phyloP scores from a whole-genome alignment of 345 rosid genomes.

The Anacardium occidentale region DNA sequence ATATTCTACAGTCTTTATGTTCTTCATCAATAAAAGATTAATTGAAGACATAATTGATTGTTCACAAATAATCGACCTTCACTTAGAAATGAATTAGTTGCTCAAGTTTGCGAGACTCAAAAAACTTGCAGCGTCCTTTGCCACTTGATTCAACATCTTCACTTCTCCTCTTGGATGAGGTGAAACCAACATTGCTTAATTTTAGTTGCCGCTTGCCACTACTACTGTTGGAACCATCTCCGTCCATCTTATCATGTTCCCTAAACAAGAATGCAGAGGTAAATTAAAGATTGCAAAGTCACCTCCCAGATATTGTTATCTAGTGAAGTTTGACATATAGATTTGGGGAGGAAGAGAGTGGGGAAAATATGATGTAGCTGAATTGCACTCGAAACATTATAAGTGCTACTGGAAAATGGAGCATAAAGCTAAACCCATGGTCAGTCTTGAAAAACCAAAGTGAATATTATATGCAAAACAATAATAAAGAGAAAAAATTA shows the following conservation, averaged over 20 bases:
- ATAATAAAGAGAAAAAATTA: no score
- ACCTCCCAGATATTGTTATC: not conserved
- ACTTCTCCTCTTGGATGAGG: slow-evolving; percentile 55
- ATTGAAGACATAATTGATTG: not conserved
- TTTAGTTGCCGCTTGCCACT: slow-evolving; percentile 64
- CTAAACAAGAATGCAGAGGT: slow-evolving; percentile 26
- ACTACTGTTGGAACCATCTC: slow-evolving; percentile 42
- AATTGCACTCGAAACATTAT: not conserved
- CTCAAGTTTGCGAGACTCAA: slow-evolving; percentile 74
- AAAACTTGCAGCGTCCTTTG: slow-evolving; percentile 84
- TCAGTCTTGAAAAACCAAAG: no score
- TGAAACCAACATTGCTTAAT: slow-evolving; percentile 65
- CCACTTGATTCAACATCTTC: slow-evolving; percentile 83
- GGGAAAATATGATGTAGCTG: not conserved
- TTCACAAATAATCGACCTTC: slow-evolving; percentile 2
- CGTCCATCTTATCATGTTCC: slow-evolving; percentile 73
- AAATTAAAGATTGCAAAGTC: not conserved
- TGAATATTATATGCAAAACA: not conserved
- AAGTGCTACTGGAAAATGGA: not conserved
- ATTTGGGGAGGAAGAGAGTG: not conserved
- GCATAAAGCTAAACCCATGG: not conserved
- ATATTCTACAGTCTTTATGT: not conserved
- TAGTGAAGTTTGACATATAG: not conserved
- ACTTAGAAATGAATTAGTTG: slow-evolving; percentile 64
- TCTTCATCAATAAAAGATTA: slow-evolving; percentile 3